These are phyloP conservation scores for Leccinum holopus DNA, from an alignment of 1,284 basidiomycete genomes.

Conservation along the genomic window DNA sequence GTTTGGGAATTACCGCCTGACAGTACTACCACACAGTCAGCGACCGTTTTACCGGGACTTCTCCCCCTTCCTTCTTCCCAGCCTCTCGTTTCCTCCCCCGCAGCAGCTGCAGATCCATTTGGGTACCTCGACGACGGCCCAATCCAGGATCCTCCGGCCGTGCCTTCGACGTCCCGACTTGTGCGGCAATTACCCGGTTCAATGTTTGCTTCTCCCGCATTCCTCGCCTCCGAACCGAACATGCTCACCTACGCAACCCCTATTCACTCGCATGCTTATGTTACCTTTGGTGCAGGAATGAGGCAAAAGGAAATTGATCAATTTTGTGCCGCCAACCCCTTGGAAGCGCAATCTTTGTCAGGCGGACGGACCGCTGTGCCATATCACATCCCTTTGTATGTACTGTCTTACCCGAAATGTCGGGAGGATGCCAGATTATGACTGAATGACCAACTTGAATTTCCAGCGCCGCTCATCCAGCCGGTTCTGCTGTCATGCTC, in stretches of 20 bases:
- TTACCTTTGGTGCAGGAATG: slow-evolving; percentile 82
- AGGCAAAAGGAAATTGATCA: slow-evolving; percentile 79
- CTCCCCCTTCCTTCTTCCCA: slow-evolving; percentile 1
- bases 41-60: neutral
- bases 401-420: slow-evolving; percentile 9
- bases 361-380: slow-evolving; percentile 60
- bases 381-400: slow-evolving; percentile 82
- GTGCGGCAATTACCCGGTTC: slow-evolving; percentile 35
- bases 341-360: slow-evolving; percentile 54
- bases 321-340: slow-evolving; percentile 69
- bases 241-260: slow-evolving; percentile 49
- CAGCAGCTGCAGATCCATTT: slow-evolving; percentile 45
- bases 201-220: slow-evolving; percentile 37
- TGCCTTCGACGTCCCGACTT: slow-evolving; percentile 32
- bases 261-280: slow-evolving; percentile 66
- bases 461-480: slow-evolving; percentile 68
- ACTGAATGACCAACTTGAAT: slow-evolving; percentile 6
- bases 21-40: neutral
- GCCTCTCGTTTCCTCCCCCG: slow-evolving; percentile 7
- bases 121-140: slow-evolving; percentile 47
- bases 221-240: slow-evolving; percentile 39
- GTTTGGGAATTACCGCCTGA: neutral
- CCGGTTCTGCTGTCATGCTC: slow-evolving; percentile 80
- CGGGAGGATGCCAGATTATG: neutral
- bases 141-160: slow-evolving; percentile 25